Conservation (phyloP, 2,329 filamentous ascomycete species). For the Domatiomyces catenatus region DNA sequence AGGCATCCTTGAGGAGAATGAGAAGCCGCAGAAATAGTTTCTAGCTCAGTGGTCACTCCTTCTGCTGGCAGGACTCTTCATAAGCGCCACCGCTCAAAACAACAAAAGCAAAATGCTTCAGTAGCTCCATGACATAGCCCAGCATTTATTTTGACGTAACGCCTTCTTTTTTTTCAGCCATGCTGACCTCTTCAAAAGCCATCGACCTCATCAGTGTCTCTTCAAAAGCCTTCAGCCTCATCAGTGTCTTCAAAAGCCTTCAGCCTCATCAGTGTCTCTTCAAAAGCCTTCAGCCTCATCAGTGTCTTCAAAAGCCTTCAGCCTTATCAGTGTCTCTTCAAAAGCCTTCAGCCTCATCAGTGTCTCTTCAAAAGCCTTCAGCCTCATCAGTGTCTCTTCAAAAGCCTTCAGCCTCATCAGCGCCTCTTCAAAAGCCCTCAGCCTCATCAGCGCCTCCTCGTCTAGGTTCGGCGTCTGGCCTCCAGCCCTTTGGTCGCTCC, state of each 20-base stretch:
- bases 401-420: too few relatives aligned
- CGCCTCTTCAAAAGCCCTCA: conserved; percentile 18
- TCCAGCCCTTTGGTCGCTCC: conserved; percentile 82
- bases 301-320: conserved; percentile 19
- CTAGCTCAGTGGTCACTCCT: neutral
- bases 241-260: conserved; percentile 20
- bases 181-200: conserved; percentile 6
- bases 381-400: conserved; percentile 23
- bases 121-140: conserved; percentile 14
- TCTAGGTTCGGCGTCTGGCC: conserved; percentile 46
- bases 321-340: conserved; percentile 23
- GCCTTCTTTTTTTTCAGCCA: too few relatives aligned
- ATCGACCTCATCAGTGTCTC: conserved; percentile 25
- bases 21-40: conserved; percentile 24
- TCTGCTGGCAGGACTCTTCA: neutral
- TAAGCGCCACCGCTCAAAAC: neutral
- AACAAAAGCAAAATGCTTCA: conserved; percentile 9
- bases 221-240: conserved; percentile 21
- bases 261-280: conserved; percentile 24
- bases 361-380: conserved; percentile 18
- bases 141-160: conserved; percentile 7
- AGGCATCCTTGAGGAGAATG: conserved; percentile 59
- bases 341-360: too few relatives aligned
- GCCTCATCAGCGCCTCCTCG: conserved; percentile 23
- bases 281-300: too few relatives aligned